These are phyloP conservation scores for Phytophthora fragariaefolia DNA, from an alignment of 352 stramenopile genomes.

Conservation along the genomic window DNA sequence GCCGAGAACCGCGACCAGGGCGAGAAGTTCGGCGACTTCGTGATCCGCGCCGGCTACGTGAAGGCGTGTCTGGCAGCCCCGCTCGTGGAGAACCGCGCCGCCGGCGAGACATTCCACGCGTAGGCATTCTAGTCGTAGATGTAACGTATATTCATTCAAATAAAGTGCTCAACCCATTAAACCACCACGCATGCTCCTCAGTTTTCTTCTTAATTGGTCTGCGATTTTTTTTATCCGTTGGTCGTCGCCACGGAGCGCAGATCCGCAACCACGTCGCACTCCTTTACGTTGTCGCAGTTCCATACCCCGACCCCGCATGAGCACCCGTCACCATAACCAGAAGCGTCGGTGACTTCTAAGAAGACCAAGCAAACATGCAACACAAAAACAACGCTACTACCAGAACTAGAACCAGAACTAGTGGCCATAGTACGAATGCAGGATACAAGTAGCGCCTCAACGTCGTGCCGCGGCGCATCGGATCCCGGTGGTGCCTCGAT, in stretches of 20 bases:
- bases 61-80: slow-evolving; percentile 70
- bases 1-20: slow-evolving; percentile 60
- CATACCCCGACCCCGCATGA: no score
- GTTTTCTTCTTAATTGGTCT: no score
- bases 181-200: not conserved
- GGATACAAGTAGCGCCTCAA: no score
- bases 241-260: no score
- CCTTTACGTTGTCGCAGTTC: slow-evolving; percentile 8
- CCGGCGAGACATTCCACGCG: slow-evolving; percentile 76
- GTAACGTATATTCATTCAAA: slow-evolving; percentile 24
- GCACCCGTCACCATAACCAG: no score
- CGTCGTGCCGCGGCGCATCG: no score
- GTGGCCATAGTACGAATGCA: no score
- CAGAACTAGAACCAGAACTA: no score
- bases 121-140: slow-evolving; percentile 19
- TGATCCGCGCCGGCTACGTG: slow-evolving; percentile 78
- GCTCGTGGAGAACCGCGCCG: slow-evolving; percentile 62
- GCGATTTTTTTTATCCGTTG: no score
- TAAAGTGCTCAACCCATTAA: slow-evolving; percentile 18
- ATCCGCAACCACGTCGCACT: not conserved
- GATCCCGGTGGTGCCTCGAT: slow-evolving; percentile 19
- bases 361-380: no score
- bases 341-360: no score
- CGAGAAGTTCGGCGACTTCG: slow-evolving; percentile 89
- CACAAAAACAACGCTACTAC: no score